phyloP scores from a whole-genome alignment of 2,329 filamentous ascomycete genomes.

The Calonectria ilicicola region DNA sequence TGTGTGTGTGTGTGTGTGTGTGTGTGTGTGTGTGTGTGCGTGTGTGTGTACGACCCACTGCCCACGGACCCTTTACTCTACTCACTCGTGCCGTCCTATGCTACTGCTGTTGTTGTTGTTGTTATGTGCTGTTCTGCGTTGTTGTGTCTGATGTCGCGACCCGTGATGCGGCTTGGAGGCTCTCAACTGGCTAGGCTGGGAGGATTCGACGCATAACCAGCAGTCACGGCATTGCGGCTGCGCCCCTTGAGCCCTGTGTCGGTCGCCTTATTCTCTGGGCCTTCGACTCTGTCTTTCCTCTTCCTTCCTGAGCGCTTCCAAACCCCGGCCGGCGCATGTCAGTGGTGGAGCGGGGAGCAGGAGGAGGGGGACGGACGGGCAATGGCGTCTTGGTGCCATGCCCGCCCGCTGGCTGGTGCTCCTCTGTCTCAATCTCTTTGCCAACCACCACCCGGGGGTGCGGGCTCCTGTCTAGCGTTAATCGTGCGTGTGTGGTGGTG shows the following conservation, averaged over 20 bases:
- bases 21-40: not conserved
- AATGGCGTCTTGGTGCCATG: constrained; percentile 19
- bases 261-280: not conserved
- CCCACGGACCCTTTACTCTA: constrained; percentile 7
- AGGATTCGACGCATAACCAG: not conserved
- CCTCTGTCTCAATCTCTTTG: constrained; percentile 3
- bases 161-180: not conserved
- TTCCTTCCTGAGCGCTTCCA: not conserved
- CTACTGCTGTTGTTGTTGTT: not conserved
- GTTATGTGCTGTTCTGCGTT: not conserved
- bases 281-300: not conserved
- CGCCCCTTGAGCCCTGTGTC: not conserved
- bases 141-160: not conserved
- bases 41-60: constrained; percentile 8
- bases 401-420: not conserved
- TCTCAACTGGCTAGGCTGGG: not conserved
- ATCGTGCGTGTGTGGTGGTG: not conserved
- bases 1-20: too few species aligned
- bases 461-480: not conserved
- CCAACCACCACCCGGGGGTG: constrained; percentile 3
- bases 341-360: constrained; percentile 19
- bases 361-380: constrained; percentile 2
- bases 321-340: constrained; percentile 22
- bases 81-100: constrained; percentile 8
- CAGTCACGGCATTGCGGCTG: not conserved